These are phyloP conservation scores for Immersiporthe knoxdaviesiana DNA, from an alignment of 2,329 filamentous ascomycete genomes.

Conservation along the genomic window DNA sequence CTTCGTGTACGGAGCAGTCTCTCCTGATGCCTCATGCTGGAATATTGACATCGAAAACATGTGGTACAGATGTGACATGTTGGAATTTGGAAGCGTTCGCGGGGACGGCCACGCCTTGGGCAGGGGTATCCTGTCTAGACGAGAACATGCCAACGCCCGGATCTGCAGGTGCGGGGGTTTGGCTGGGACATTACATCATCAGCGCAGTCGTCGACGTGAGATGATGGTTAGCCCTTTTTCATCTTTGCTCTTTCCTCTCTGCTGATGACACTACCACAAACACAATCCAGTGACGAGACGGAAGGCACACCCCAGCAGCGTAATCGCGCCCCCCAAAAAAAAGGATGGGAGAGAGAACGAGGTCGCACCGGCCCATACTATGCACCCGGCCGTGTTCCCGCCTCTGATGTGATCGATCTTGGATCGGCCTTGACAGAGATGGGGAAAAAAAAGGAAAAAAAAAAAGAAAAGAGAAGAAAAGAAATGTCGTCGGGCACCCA, in stretches of 20 bases:
- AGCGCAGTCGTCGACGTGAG: neutral
- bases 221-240: no score
- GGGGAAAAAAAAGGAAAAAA: no score
- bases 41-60: no score
- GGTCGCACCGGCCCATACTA: no score
- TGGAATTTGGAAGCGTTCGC: slow-evolving; percentile 8
- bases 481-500: neutral
- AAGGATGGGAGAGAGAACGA: neutral
- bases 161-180: neutral
- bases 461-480: neutral
- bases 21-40: no score
- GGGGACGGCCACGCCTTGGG: slow-evolving; percentile 1
- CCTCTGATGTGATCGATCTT: no score
- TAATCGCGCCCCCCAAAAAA: no score
- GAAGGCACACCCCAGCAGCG: neutral
- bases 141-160: neutral
- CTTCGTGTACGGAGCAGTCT: neutral
- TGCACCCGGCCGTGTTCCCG: no score
- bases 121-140: neutral
- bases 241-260: neutral
- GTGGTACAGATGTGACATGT: no score
- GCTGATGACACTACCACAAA: neutral
- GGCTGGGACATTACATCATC: slow-evolving; percentile 7
- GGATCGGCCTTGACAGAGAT: no score
- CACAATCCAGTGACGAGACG: neutral